Conservation (phyloP, 1,284 basidiomycete species). For the Microbotryum scabiosae region DNA sequence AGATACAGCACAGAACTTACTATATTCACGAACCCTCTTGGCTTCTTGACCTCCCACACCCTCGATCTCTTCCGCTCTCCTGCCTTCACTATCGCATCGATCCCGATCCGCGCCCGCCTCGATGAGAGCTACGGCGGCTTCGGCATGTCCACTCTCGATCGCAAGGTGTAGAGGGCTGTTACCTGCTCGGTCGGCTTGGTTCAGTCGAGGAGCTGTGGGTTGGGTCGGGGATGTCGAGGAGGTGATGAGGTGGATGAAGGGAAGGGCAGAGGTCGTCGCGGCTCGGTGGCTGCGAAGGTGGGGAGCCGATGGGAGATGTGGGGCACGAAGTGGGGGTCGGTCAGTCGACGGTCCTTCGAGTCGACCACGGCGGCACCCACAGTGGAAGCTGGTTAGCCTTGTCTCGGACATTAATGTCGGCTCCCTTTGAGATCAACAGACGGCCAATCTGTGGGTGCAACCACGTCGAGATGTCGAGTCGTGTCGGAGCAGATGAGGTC, state of each 20-base stretch:
- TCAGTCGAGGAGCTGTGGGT: slow-evolving; percentile 68
- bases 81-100: slow-evolving; percentile 52
- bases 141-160: slow-evolving; percentile 86
- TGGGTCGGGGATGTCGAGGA: slow-evolving; percentile 54
- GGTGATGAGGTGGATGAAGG: slow-evolving; percentile 71
- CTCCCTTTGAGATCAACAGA: slow-evolving; percentile 71
- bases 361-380: slow-evolving; percentile 45
- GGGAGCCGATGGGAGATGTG: slow-evolving; percentile 26
- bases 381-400: slow-evolving; percentile 80
- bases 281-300: slow-evolving; percentile 65
- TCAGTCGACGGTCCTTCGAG: not conserved
- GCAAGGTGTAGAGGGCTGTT: slow-evolving; percentile 94
- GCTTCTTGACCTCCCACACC: slow-evolving; percentile 83
- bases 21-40: slow-evolving; percentile 60
- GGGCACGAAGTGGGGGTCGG: slow-evolving; percentile 6
- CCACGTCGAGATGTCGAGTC: not conserved
- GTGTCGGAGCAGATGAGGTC: slow-evolving; percentile 13
- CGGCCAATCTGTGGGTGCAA: slow-evolving; percentile 60
- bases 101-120: slow-evolving; percentile 86
- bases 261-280: slow-evolving; percentile 82
- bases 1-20: slow-evolving; percentile 2
- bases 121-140: slow-evolving; percentile 76
- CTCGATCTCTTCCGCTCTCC: slow-evolving; percentile 60
- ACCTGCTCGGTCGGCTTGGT: slow-evolving; percentile 51
- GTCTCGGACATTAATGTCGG: slow-evolving; percentile 86